These are phyloP conservation scores for Cercospora beticola DNA, from an alignment of 2,329 filamentous ascomycete species.

Conservation along the genomic window DNA sequence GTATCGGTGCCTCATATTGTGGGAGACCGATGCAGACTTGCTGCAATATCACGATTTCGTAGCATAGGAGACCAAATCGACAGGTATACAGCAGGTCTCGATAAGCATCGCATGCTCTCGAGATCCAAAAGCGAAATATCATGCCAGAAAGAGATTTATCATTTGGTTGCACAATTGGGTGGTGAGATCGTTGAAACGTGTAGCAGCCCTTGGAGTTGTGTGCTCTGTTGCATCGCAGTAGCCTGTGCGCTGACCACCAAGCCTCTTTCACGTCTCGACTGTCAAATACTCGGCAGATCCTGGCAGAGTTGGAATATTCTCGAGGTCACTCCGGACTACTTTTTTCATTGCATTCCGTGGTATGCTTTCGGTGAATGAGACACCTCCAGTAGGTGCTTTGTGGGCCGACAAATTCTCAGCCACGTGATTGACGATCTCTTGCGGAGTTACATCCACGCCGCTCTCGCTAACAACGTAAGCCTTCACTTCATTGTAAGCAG, in stretches of 20 bases:
- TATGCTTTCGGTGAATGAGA: neutral
- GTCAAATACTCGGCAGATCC: neutral
- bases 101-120: neutral
- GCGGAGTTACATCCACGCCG: neutral
- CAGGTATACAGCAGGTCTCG: neutral
- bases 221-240: neutral
- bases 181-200: neutral
- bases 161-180: neutral
- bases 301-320: neutral
- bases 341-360: conserved; percentile 6
- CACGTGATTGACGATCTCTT: neutral
- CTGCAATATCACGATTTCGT: neutral
- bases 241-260: neutral
- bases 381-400: conserved; percentile 4
- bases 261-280: neutral
- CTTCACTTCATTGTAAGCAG: neutral
- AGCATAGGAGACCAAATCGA: neutral
- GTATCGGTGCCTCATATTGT: neutral
- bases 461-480: neutral
- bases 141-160: neutral
- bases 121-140: neutral
- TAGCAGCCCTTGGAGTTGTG: neutral
- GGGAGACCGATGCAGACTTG: neutral
- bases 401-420: neutral
- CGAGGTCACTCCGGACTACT: neutral